These are phyloP conservation scores for Deuterostichococcus epilithicus DNA, from an alignment of 139 green algal species.

Conservation along the genomic window DNA sequence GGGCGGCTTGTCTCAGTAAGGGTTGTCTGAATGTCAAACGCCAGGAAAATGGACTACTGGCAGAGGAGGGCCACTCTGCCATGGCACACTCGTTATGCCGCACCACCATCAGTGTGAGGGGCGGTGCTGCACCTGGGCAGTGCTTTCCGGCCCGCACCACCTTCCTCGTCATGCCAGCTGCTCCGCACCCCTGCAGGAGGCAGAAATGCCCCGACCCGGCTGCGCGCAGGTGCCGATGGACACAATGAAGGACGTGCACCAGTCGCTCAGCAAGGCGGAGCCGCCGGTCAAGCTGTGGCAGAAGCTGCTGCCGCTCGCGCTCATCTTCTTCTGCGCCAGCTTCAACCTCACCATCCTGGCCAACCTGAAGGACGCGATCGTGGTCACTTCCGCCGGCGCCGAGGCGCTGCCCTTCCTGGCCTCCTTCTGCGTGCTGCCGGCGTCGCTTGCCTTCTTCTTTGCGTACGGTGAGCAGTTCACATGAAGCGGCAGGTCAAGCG, in stretches of 20 bases:
- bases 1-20: background rate
- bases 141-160: no score
- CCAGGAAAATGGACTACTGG: no score
- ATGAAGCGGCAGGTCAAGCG: background rate
- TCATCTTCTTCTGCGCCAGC: conserved; percentile 74
- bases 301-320: conserved; percentile 65
- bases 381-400: conserved; percentile 72
- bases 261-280: conserved; percentile 22
- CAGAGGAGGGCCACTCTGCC: no score
- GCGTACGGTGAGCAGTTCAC: conserved; percentile 29
- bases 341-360: conserved; percentile 80
- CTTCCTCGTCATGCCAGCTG: no score
- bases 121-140: no score
- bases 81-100: no score
- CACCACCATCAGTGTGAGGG: no score
- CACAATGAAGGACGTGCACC: conserved; percentile 20
- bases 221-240: conserved; percentile 34
- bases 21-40: background rate
- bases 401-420: conserved; percentile 81
- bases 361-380: conserved; percentile 71
- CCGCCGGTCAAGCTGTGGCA: conserved; percentile 49
- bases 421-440: conserved; percentile 70
- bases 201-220: background rate
- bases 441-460: conserved; percentile 71
- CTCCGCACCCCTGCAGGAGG: no score